Evolutionary conservation across 2,329 filamentous ascomycete genomes (phyloP).

Genomic region (Chaetomiaceae sp.): DNA sequence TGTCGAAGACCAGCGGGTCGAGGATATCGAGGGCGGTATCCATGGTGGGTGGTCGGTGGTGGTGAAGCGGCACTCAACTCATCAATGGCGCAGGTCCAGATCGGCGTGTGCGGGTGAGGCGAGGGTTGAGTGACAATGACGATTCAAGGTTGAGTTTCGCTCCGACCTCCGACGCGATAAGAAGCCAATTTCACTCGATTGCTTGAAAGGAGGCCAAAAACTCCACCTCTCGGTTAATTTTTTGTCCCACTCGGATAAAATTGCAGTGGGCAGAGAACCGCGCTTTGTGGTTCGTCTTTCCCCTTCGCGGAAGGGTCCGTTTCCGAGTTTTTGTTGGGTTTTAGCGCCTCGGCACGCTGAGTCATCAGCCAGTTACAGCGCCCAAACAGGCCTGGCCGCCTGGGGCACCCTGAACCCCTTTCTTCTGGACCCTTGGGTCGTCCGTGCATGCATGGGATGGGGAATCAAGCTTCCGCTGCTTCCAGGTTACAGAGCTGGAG

Average conservation of each 20-base stretch:
- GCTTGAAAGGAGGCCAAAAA: background rate
- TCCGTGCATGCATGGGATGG: too few relatives aligned
- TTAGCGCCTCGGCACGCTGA: background rate
- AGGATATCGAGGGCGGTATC: constrained; percentile 38
- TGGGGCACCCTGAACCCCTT: too few relatives aligned
- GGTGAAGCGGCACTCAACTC: constrained; percentile 5
- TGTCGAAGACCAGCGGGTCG: constrained; percentile 38
- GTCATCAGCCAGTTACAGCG: background rate
- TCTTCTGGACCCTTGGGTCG: too few relatives aligned
- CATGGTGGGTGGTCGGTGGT: constrained; percentile 26
- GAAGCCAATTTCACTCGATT: background rate
- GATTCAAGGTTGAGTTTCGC: background rate
- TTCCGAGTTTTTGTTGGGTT: constrained; percentile 1
- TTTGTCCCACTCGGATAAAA: constrained; percentile 12
- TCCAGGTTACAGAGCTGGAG: too few relatives aligned
- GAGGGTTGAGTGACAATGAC: background rate
- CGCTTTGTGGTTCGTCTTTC: constrained; percentile 7
- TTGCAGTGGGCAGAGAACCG: constrained; percentile 8
- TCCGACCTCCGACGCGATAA: too few relatives aligned
- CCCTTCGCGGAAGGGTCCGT: constrained; percentile 2
- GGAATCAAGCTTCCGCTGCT: too few relatives aligned
- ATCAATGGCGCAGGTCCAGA: background rate
- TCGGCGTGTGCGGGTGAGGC: background rate
- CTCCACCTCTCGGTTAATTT: constrained; percentile 5
- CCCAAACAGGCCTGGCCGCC: background rate